Evolutionary conservation across 805 yeast genomes (phyloP), one percentile per base, ranked within the genome.

Genomic region (Myxozyma neotropica): DNA sequence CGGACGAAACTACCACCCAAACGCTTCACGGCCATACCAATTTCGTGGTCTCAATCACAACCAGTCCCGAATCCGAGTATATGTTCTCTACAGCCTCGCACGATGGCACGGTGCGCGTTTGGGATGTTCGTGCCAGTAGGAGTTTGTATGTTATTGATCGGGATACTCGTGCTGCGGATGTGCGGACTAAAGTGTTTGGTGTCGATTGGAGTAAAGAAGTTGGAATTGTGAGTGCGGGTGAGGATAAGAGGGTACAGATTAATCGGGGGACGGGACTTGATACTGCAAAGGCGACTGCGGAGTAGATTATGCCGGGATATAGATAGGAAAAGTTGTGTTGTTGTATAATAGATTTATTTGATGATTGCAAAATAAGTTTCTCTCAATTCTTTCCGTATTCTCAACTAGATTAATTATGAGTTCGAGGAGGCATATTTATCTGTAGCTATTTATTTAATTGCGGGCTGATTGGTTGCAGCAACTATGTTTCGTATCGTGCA

Each of bases 141-240:
- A 47, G 65, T 36, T 77, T 94, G 77, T 90, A 88, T 73, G 88
- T 95, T 5, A 83, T 94, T 50, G 82, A 87, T 15, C 83, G 98
- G 73, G 87, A 89, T 69, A 46, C 48, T 4, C 46, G 52, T 17
- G 19, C 57, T 2, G 74, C 76, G 1, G 45, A 23, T 29, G 76
- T 75, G 10, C 68, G 81, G 54, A 77, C 81, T 50, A 90, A 92
- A 71, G 92, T 93, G 23, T 89, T 91, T 72, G 89, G 88, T 33
- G 93, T 90, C 53, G 86, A 83, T 68, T 94, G 98, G 98, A 86
- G 86, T 67, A 71, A 72, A 33, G 82, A 82, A 58, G 82, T 87
- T 58, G 96, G 97, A 47, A 88, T 94, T 64, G 83, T 90, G 40
- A 86, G 96, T 74, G 98, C 94, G 69, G 99, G 98, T 66, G 87